These are phyloP conservation scores for Solanum corneliomulleri DNA, from an alignment of 257 asterid species.

Conservation along the genomic window DNA sequence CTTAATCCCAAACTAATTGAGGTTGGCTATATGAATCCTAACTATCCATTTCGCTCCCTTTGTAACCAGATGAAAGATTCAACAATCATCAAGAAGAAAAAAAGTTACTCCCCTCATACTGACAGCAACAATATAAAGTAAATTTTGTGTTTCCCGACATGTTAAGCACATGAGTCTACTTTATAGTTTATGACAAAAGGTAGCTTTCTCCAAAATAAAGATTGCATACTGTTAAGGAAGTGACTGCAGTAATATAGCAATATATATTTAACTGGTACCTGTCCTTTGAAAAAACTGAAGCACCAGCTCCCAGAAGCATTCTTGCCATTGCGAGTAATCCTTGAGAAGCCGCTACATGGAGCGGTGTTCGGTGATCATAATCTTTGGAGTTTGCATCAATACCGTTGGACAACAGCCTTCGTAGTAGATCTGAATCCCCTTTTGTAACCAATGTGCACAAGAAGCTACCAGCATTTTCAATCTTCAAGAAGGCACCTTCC, in stretches of 20 bases:
- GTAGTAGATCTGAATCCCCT: slow-evolving; percentile 73
- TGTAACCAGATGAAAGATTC: neutral
- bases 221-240: neutral
- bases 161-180: neutral
- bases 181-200: neutral
- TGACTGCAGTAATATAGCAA: neutral
- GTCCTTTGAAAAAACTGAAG: slow-evolving; percentile 69
- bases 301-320: slow-evolving; percentile 74
- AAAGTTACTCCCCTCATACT: neutral
- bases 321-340: slow-evolving; percentile 67
- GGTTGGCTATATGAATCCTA: neutral
- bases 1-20: neutral
- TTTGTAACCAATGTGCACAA: slow-evolving; percentile 55
- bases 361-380: slow-evolving; percentile 78
- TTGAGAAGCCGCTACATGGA: slow-evolving; percentile 81
- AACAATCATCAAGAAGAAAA: neutral
- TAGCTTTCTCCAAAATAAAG: neutral
- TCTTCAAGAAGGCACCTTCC: slow-evolving; percentile 63
- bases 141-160: neutral
- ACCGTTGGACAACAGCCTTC: slow-evolving; percentile 54
- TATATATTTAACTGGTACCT: slow-evolving; percentile 31
- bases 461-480: slow-evolving; percentile 56
- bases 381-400: slow-evolving; percentile 62
- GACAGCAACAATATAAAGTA: neutral
- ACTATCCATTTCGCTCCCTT: neutral